Evolutionary conservation across 1,139 yeast species (phyloP), one percentile per base, ranked within the genome.

Genomic region (Candida frijolesensis): DNA sequence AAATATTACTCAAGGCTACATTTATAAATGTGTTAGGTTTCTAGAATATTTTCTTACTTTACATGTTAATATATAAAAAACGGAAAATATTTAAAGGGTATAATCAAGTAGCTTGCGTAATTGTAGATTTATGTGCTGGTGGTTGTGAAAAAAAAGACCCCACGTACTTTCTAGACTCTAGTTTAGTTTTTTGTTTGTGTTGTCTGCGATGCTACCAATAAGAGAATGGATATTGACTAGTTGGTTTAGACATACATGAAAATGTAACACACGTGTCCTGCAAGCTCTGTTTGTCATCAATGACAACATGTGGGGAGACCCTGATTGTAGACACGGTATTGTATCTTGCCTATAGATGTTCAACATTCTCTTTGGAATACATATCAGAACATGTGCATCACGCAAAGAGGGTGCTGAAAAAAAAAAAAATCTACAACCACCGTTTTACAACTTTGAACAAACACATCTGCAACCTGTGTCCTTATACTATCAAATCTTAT

Each of bases 1-100:
- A 49, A 52, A 46, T 46, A 49, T 48, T 46, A 47, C 47, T 45
- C 19, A 32, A 32, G 45, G 32, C 42, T 22, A 14, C 42, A 40
- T 30, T 33, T 30, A 46, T 34, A 22, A 30, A 34, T 41, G 30
- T 44, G 42, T 48, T 46, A 47, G 49, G 50, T 48, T 45, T 51
- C 46, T 51, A 51, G 47, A 46, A 44, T 51, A 49, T 51, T 48
- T 48, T 48, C 50, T 44, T 44, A 35, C 27, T 44, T 44, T 44
- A 48, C 43, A 42, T 46, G 42, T 42, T 45, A 49, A 49, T 49
- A 49, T 43, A 49, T 49, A 49, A 49, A 45, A 38, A 38, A 48
- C 46, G 44, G 48, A 49, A 45, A 49, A 49, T 45, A 49, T 45
- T 42, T 45, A 25, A 38, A 34, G 30, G 41, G 38, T 42, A 35